These are phyloP conservation scores for Kernera saxatilis DNA, from an alignment of 345 rosid species.

Conservation along the genomic window DNA sequence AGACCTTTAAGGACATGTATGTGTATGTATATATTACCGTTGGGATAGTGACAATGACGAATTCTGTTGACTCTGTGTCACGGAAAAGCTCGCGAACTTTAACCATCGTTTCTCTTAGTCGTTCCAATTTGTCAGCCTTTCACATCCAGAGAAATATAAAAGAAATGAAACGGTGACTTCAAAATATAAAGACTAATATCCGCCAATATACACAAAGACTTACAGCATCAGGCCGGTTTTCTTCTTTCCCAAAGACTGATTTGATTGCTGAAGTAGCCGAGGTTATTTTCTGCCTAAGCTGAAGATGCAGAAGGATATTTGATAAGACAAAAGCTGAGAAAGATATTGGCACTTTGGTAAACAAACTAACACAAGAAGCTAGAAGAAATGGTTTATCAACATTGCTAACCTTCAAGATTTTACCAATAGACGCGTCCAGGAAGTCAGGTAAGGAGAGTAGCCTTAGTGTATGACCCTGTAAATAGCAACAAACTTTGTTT, in stretches of 20 bases:
- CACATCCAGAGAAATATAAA: not conserved
- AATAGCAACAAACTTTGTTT: conserved; percentile 10
- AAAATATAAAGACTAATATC: not conserved
- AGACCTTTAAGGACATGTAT: conserved; percentile 1
- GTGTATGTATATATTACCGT: conserved; percentile 44
- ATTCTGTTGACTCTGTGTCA: conserved; percentile 83
- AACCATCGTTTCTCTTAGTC: conserved; percentile 85
- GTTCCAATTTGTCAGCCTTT: conserved; percentile 85
- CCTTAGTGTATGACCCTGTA: conserved; percentile 87
- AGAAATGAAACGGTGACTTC: not conserved
- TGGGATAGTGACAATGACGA: conserved; percentile 93
- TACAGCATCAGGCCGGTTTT: conserved; percentile 57
- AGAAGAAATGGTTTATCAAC: not conserved
- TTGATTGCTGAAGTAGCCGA: conserved; percentile 96
- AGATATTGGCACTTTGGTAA: not conserved
- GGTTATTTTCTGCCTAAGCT: conserved; percentile 88
- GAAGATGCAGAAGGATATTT: conserved; percentile 24
- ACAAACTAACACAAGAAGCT: not conserved
- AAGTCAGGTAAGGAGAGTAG: conserved; percentile 93
- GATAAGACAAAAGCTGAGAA: conserved; percentile 3
- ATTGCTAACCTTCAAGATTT: conserved; percentile 72
- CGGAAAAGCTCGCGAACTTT: conserved; percentile 97
- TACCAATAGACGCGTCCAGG: conserved; percentile 94
- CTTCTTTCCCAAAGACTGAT: conserved; percentile 87
- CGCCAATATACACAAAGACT: conserved; percentile 29